Conservation (phyloP, 371 early-diverging fungal species). For the Syncephalastrum monosporum region DNA sequence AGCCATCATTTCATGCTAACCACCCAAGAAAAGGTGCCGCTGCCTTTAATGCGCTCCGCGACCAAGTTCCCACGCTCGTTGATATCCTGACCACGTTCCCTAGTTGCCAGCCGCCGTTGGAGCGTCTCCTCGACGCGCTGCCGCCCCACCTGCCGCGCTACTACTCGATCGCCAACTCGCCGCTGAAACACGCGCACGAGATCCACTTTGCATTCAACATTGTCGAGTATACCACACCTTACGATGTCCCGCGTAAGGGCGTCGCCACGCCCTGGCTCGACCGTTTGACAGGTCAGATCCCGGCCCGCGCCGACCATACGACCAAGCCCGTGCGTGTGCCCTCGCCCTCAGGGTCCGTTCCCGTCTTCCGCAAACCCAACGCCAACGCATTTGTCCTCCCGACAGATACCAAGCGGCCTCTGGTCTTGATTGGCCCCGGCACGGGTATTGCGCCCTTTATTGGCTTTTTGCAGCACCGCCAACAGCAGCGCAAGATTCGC, state of each 20-base stretch:
- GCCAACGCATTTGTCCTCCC: slow-evolving; percentile 63
- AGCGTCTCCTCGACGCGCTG: slow-evolving; percentile 72
- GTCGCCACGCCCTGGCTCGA: slow-evolving; percentile 86
- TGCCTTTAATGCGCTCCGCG: slow-evolving; percentile 65
- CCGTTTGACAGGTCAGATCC: slow-evolving; percentile 41
- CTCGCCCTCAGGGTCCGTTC: slow-evolving; percentile 26
- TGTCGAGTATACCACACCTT: slow-evolving; percentile 64
- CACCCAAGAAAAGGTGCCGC: slow-evolving; percentile 44
- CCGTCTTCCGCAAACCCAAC: slow-evolving; percentile 60
- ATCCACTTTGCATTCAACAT: slow-evolving; percentile 85
- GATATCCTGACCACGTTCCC: slow-evolving; percentile 82
- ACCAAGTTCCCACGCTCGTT: slow-evolving; percentile 67
- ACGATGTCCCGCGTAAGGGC: slow-evolving; percentile 60
- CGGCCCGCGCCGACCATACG: slow-evolving; percentile 21
- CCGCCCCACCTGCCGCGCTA: slow-evolving; percentile 83
- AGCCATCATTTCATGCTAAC: not conserved
- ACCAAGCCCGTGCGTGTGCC: slow-evolving; percentile 12
- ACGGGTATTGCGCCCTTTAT: slow-evolving; percentile 91
- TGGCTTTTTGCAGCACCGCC: slow-evolving; percentile 75
- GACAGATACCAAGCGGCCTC: slow-evolving; percentile 45
- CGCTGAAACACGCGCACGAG: slow-evolving; percentile 44
- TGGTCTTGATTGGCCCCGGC: slow-evolving; percentile 83
- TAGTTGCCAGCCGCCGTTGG: slow-evolving; percentile 58
- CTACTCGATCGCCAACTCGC: slow-evolving; percentile 82
- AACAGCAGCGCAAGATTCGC: slow-evolving; percentile 41